These are phyloP conservation scores for Sphaerostilbella broomeana DNA, from an alignment of 2,329 filamentous ascomycete species.

Conservation along the genomic window DNA sequence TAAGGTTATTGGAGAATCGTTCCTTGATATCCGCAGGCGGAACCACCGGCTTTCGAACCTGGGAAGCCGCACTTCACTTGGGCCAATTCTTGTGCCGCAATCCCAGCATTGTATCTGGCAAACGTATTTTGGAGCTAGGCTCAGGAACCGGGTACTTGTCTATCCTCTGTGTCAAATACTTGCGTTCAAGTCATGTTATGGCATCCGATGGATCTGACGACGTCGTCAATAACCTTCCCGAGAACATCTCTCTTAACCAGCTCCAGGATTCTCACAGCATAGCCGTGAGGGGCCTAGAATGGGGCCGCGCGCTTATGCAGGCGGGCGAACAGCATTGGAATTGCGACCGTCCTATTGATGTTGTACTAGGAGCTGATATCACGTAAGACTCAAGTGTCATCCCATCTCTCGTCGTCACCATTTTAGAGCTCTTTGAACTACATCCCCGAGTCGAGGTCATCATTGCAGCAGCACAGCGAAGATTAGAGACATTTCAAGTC, in stretches of 20 bases:
- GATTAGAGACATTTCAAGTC: slow-evolving; percentile 58
- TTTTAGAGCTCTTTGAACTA: slow-evolving; percentile 54
- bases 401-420: slow-evolving; percentile 56
- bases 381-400: slow-evolving; percentile 65
- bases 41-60: slow-evolving; percentile 71
- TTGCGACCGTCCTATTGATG: slow-evolving; percentile 43
- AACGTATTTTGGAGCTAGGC: slow-evolving; percentile 63
- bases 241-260: slow-evolving; percentile 62
- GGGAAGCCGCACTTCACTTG: slow-evolving; percentile 73
- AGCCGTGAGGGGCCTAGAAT: slow-evolving; percentile 50
- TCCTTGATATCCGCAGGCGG: slow-evolving; percentile 62
- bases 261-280: slow-evolving; percentile 45
- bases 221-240: slow-evolving; percentile 60
- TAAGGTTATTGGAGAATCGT: slow-evolving; percentile 64
- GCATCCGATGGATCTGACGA: slow-evolving; percentile 70
- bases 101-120: slow-evolving; percentile 40
- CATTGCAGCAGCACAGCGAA: slow-evolving; percentile 65
- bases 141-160: slow-evolving; percentile 72
- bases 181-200: slow-evolving; percentile 53
- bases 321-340: slow-evolving; percentile 51
- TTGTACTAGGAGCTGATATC: slow-evolving; percentile 70
- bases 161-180: slow-evolving; percentile 63
- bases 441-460: slow-evolving; percentile 53
- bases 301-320: slow-evolving; percentile 55
- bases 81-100: slow-evolving; percentile 58